A percentile compares a stretch with the other conserved stretches of the same genome.
Conservation (phyloP, 495 filamentous ascomycete genomes). For the Usnea hakonensis region DNA sequence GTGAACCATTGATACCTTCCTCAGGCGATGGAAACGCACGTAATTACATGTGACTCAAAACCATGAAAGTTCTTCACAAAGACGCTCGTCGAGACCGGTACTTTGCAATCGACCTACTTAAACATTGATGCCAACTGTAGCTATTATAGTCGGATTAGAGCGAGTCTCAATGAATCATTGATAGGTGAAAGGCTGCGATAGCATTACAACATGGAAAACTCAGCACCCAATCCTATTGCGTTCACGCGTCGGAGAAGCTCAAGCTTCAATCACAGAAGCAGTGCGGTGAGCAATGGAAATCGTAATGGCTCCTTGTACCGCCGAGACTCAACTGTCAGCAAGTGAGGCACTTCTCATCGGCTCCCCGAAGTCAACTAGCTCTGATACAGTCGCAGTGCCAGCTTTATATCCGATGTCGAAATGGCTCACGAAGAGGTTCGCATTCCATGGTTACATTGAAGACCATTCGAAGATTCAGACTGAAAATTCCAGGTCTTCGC, state of each 20-base stretch:
- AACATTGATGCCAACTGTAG: neutral
- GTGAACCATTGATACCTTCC: too few species aligned
- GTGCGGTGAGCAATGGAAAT: slow-evolving; percentile 4
- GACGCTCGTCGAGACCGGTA: neutral
- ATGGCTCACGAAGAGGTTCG: slow-evolving; percentile 94
- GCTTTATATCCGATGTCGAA: slow-evolving; percentile 90
- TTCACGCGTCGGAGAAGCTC: slow-evolving; percentile 12
- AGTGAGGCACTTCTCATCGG: slow-evolving; percentile 31
- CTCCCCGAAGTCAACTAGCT: neutral
- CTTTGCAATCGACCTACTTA: neutral
- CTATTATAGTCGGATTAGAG: neutral
- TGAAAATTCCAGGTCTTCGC: slow-evolving; percentile 63
- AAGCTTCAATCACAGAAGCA: slow-evolving; percentile 4
- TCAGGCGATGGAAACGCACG: neutral
- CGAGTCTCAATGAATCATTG: neutral
- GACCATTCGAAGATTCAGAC: slow-evolving; percentile 9
- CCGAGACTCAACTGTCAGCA: slow-evolving; percentile 70
- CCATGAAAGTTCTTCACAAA: neutral
- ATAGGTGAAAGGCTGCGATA: neutral
- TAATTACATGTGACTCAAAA: neutral
- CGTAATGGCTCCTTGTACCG: slow-evolving; percentile 29
- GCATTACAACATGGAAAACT: slow-evolving; percentile 4
- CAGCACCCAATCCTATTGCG: neutral
- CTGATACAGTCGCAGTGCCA: slow-evolving; percentile 40
- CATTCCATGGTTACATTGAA: neutral